A percentile compares a stretch with the other conserved stretches of the same genome.
Evolutionary conservation across 1,139 yeast genomes (phyloP).

Genomic region (Diutina pseudorugosa): DNA sequence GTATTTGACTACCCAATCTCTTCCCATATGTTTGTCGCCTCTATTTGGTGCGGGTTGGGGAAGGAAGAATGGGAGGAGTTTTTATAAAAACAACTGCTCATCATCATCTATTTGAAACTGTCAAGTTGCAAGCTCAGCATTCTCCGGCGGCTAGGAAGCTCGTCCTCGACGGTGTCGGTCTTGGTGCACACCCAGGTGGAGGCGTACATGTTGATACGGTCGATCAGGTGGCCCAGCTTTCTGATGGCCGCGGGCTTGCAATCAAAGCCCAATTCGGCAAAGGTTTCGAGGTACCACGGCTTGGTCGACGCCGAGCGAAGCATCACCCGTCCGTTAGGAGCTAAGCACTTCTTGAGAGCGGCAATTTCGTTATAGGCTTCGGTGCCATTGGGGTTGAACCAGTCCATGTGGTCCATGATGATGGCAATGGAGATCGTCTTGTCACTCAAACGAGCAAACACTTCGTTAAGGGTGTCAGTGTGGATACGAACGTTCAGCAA

Average conservation of each 20-base stretch:
- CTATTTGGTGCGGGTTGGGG: neutral
- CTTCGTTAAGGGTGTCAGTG: conserved; percentile 70
- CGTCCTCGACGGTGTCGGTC: conserved; percentile 7
- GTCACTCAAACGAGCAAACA: conserved; percentile 49
- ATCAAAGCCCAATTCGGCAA: conserved; percentile 53
- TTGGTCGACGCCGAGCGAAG: conserved; percentile 60
- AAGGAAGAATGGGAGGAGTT: too few species aligned
- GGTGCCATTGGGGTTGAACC: conserved; percentile 59
- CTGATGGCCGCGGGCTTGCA: conserved; percentile 64
- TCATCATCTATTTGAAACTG: neutral
- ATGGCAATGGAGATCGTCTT: conserved; percentile 64
- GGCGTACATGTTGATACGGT: conserved; percentile 78
- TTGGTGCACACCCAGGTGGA: conserved; percentile 79
- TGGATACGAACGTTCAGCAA: conserved; percentile 63
- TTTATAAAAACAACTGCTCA: too few species aligned
- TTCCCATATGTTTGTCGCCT: too few species aligned
- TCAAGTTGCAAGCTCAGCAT: conserved; percentile 1
- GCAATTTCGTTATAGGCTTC: conserved; percentile 59
- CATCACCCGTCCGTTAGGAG: conserved; percentile 61
- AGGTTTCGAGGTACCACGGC: conserved; percentile 70
- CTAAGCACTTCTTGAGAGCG: conserved; percentile 52
- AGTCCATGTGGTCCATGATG: conserved; percentile 89
- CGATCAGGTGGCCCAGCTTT: conserved; percentile 50
- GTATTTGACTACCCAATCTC: neutral
- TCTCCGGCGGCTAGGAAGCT: neutral